A percentile compares a stretch with the other conserved stretches of the same genome.
Evolutionary conservation across 2,329 filamentous ascomycete genomes (phyloP).

Genomic region (Pseudogymnoascus sp.): DNA sequence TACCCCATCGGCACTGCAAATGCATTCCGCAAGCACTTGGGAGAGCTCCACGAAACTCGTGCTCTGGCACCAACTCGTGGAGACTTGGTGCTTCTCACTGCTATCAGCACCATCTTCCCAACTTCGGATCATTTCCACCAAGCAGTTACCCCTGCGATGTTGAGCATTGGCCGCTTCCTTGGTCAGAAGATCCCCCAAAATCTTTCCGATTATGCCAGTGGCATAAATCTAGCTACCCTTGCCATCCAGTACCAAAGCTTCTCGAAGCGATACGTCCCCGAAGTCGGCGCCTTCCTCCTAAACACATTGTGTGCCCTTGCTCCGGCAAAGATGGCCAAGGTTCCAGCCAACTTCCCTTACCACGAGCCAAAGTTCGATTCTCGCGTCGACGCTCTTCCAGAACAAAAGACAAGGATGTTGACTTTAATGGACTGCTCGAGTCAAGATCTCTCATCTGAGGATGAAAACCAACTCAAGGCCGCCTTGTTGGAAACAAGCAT

Average conservation of each 20-base stretch:
- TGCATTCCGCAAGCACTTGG: conserved; percentile 68
- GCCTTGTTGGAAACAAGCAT: conserved; percentile 56
- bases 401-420: conserved; percentile 42
- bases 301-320: conserved; percentile 64
- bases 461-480: conserved; percentile 38
- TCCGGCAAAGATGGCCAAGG: conserved; percentile 41
- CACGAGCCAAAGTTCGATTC: conserved; percentile 47
- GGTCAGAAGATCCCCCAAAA: conserved; percentile 64
- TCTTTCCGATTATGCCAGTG: conserved; percentile 60
- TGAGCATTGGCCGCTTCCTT: conserved; percentile 76
- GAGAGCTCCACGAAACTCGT: conserved; percentile 41
- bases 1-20: conserved; percentile 71
- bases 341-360: conserved; percentile 51
- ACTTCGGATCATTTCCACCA: conserved; percentile 97
- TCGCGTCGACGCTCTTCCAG: conserved; percentile 40
- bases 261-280: conserved; percentile 82
- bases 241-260: conserved; percentile 74
- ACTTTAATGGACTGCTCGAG: conserved; percentile 49
- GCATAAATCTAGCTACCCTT: conserved; percentile 71
- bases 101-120: conserved; percentile 77
- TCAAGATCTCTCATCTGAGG: conserved; percentile 16
- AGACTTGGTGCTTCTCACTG: conserved; percentile 76
- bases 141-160: conserved; percentile 81
- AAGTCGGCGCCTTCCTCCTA: conserved; percentile 72
- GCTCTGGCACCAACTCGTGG: conserved; percentile 50